A percentile compares a stretch with the other conserved stretches of the same genome.
phyloP scores from a whole-genome alignment of 352 stramenopile species.

The Aphanomyces euteiches region DNA sequence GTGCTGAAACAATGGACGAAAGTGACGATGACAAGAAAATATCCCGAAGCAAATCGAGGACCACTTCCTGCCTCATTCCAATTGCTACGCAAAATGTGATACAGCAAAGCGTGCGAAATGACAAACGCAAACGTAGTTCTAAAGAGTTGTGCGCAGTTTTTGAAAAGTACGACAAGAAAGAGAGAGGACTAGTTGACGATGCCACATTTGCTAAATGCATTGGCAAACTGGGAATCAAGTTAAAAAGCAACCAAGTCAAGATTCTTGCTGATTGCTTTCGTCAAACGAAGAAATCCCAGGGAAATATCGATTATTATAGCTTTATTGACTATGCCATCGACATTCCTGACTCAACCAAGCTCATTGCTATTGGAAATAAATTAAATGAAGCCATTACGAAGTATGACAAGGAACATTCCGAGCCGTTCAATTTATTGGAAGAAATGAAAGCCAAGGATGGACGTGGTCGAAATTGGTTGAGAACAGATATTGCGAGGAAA shows the following conservation, averaged over 20 bases:
- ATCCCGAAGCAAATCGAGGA: background rate
- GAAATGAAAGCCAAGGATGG: background rate
- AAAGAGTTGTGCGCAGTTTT: constrained; percentile 36
- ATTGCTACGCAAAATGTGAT: background rate
- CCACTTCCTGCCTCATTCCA: background rate
- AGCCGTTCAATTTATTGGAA: background rate
- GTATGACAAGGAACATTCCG: constrained; percentile 36
- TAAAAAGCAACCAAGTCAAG: constrained; percentile 44
- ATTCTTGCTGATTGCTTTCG: constrained; percentile 45
- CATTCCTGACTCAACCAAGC: constrained; percentile 55
- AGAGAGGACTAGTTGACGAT: constrained; percentile 37
- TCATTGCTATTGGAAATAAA: constrained; percentile 48
- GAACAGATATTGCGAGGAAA: background rate
- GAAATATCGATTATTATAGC: constrained; percentile 10
- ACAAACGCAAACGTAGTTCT: background rate
- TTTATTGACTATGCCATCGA: constrained; percentile 72
- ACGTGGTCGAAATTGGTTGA: background rate
- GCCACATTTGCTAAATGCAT: constrained; percentile 61
- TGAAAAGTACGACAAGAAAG: constrained; percentile 46
- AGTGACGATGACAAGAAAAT: constrained; percentile 3
- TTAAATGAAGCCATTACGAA: constrained; percentile 45
- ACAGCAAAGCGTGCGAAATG: background rate
- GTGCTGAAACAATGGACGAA: background rate
- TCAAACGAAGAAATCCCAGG: constrained; percentile 22
- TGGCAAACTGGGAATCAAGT: constrained; percentile 46